phyloP scores from a whole-genome alignment of 768 basidiomycete species.

The Trametes sanguinea region DNA sequence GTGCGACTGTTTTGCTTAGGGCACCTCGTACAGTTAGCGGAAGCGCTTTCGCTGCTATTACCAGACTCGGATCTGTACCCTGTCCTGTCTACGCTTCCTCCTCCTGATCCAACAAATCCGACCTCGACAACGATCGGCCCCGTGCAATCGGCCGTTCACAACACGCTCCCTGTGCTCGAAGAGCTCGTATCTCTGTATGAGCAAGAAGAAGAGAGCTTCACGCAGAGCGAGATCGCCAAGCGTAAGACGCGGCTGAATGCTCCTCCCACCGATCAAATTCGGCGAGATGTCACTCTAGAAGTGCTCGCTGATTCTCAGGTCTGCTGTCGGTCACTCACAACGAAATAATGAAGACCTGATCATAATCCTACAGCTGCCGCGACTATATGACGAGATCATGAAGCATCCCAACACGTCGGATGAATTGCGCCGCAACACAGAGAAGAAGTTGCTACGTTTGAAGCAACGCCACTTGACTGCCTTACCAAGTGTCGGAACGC shows the following conservation, averaged over 20 bases:
- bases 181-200: conserved; percentile 71
- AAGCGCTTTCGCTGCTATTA: conserved; percentile 68
- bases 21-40: conserved; percentile 52
- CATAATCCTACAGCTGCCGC: conserved; percentile 56
- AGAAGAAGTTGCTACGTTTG: conserved; percentile 71
- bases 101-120: conserved; percentile 77
- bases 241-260: conserved; percentile 78
- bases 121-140: conserved; percentile 56
- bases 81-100: conserved; percentile 65
- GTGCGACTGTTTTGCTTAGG: not conserved
- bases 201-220: conserved; percentile 54
- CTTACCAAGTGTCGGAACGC: conserved; percentile 46
- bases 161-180: conserved; percentile 70
- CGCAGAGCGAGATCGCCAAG: conserved; percentile 72
- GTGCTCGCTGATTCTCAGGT: conserved; percentile 65
- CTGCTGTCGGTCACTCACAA: conserved; percentile 13
- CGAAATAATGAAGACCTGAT: conserved; percentile 9
- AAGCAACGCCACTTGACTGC: conserved; percentile 63
- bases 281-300: conserved; percentile 66
- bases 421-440: conserved; percentile 73
- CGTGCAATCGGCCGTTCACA: conserved; percentile 63
- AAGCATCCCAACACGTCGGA: conserved; percentile 81
- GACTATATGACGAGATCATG: conserved; percentile 75
- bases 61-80: conserved; percentile 68
- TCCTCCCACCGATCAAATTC: conserved; percentile 56